Evolutionary conservation across 2,329 filamentous ascomycete genomes (phyloP).

Genomic region (Colletotrichum scovillei): DNA sequence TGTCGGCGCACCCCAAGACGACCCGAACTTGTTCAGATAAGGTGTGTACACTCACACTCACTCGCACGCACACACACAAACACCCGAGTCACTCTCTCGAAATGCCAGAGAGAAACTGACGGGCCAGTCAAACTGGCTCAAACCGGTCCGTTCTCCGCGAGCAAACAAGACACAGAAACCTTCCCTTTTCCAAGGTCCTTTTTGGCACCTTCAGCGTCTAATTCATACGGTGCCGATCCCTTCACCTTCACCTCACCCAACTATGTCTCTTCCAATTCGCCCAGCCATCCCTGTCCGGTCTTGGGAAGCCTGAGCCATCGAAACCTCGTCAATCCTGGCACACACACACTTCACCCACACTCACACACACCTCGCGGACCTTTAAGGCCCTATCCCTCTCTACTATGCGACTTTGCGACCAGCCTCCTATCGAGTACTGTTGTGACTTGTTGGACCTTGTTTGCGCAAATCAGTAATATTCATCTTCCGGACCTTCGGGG

Average conservation of each 20-base stretch:
- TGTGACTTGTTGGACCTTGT: background rate
- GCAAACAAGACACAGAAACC: constrained; percentile 18
- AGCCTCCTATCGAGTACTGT: background rate
- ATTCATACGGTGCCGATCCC: constrained; percentile 12
- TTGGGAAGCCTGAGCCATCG: constrained; percentile 20
- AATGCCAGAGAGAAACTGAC: background rate
- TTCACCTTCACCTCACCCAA: constrained; percentile 1
- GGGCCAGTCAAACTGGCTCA: background rate
- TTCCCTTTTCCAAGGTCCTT: background rate
- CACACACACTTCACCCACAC: background rate
- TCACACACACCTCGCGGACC: background rate
- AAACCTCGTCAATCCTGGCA: constrained; percentile 30
- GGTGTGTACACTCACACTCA: background rate
- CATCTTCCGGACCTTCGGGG: background rate
- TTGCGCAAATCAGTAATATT: background rate
- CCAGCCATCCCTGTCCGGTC: constrained; percentile 45
- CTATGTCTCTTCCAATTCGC: constrained; percentile 18
- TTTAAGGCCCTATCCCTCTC: background rate
- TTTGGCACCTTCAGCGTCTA: background rate
- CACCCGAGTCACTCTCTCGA: background rate
- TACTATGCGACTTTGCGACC: background rate
- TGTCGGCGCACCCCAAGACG: constrained; percentile 10
- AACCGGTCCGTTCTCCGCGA: background rate
- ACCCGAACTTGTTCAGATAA: constrained; percentile 7
- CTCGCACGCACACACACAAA: background rate